Conservation (phyloP, 345 rosid species). For the Citrus cavaleriei region DNA sequence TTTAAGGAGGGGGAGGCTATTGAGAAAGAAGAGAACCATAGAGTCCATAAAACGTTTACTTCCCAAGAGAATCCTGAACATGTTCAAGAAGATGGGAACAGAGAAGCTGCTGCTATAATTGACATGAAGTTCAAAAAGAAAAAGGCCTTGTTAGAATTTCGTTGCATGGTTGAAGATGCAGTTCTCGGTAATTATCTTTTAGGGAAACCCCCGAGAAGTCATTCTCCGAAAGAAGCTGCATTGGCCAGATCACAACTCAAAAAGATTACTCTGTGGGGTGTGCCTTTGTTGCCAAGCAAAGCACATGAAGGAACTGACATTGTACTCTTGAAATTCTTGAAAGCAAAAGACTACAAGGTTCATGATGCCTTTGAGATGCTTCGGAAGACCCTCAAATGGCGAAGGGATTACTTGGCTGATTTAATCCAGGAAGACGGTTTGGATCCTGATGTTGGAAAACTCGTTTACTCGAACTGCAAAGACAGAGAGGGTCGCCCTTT, state of each 20-base stretch:
- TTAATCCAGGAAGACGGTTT: slow-evolving; percentile 28
- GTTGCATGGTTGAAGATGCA: slow-evolving; percentile 45
- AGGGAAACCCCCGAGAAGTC: slow-evolving; percentile 11
- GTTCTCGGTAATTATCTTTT: slow-evolving; percentile 39
- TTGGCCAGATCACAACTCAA: slow-evolving; percentile 1
- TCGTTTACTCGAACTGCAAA: slow-evolving; percentile 19
- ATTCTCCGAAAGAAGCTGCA: not conserved
- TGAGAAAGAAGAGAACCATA: not conserved
- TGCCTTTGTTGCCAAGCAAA: slow-evolving; percentile 53
- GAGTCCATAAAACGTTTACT: not conserved
- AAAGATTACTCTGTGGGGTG: slow-evolving; percentile 50
- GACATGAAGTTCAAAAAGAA: slow-evolving; percentile 28
- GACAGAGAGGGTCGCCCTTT: slow-evolving; percentile 54
- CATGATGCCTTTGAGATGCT: slow-evolving; percentile 53
- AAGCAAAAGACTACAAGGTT: slow-evolving; percentile 37
- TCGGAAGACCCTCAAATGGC: slow-evolving; percentile 44
- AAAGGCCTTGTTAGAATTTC: slow-evolving; percentile 41
- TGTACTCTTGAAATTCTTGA: slow-evolving; percentile 49
- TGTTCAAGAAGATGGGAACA: not conserved
- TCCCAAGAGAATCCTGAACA: not conserved
- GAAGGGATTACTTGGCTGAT: slow-evolving; percentile 30
- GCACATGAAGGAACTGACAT: slow-evolving; percentile 45
- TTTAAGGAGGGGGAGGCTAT: not conserved
- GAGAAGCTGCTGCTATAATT: not conserved
- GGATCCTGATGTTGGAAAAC: slow-evolving; percentile 25